Percentiles rank a stretch among this genome's conserved stretches.
These are phyloP conservation scores for Gaeumannomyces tritici DNA, from an alignment of 2,329 filamentous ascomycete genomes.

Conservation along the genomic window DNA sequence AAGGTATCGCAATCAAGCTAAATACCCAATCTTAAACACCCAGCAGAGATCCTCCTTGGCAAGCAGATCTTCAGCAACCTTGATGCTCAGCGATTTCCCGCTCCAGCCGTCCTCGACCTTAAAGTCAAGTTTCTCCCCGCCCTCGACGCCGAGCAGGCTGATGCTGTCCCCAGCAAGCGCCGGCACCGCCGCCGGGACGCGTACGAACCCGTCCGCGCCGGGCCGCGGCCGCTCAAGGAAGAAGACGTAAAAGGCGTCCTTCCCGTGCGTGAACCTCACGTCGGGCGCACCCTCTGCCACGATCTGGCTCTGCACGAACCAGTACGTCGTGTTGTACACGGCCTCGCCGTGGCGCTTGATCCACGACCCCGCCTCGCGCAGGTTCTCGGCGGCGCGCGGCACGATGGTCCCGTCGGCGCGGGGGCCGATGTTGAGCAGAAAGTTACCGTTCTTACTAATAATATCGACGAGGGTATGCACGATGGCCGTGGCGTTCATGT, in stretches of 20 bases:
- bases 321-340: slow-evolving; percentile 47
- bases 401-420: slow-evolving; percentile 44
- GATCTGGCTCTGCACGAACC: slow-evolving; percentile 33
- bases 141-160: slow-evolving; percentile 28
- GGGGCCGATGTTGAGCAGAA: slow-evolving; percentile 47
- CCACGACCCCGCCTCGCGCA: slow-evolving; percentile 43
- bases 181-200: slow-evolving; percentile 29
- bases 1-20: background rate
- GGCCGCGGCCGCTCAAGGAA: slow-evolving; percentile 23
- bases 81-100: slow-evolving; percentile 16
- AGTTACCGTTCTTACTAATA: slow-evolving; percentile 44
- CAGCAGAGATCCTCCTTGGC: slow-evolving; percentile 25
- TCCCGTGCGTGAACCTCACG: slow-evolving; percentile 33
- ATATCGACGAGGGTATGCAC: slow-evolving; percentile 40
- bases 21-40: slow-evolving; percentile 30
- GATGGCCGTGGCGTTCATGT: slow-evolving; percentile 41
- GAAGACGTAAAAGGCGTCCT: slow-evolving; percentile 36
- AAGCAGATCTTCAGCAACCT: slow-evolving; percentile 18
- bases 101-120: background rate
- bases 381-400: slow-evolving; percentile 32
- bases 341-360: slow-evolving; percentile 42
- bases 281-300: slow-evolving; percentile 13
- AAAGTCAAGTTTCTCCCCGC: slow-evolving; percentile 16
- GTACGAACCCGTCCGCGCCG: slow-evolving; percentile 19
- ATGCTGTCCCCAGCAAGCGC: slow-evolving; percentile 30